Percentiles rank a stretch among this genome's conserved stretches.
Conservation (phyloP, 441 rosid genomes). For the Brassica hybrid region DNA sequence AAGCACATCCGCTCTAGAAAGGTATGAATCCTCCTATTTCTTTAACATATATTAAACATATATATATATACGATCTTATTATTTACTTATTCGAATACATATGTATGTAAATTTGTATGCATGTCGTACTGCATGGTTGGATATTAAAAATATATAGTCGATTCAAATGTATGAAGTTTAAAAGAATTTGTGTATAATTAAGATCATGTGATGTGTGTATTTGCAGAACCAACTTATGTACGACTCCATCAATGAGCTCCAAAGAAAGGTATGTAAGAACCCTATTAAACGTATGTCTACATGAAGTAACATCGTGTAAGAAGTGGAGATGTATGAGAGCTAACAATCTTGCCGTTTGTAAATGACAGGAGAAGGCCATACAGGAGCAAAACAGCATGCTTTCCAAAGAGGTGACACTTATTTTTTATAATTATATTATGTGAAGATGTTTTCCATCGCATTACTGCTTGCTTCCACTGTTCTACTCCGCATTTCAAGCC, state of each 20-base stretch:
- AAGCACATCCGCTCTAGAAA: conserved; percentile 79
- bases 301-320: conserved; percentile 1
- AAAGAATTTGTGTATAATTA: background rate
- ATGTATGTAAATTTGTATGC: background rate
- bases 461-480: conserved; percentile 35
- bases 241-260: conserved; percentile 82
- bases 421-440: conserved; percentile 5
- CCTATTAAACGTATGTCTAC: conserved; percentile 2
- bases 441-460: conserved; percentile 15
- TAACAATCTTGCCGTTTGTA: conserved; percentile 29
- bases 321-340: conserved; percentile 1
- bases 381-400: conserved; percentile 85
- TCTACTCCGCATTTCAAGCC: conserved; percentile 30
- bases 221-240: conserved; percentile 81
- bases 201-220: conserved; percentile 23
- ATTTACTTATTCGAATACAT: background rate
- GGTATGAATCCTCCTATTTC: conserved; percentile 44
- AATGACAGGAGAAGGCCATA: conserved; percentile 73
- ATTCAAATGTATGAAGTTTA: conserved; percentile 4
- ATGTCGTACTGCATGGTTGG: background rate
- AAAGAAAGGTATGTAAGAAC: conserved; percentile 60
- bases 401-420: conserved; percentile 69
- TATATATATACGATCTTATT: background rate
- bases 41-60: background rate
- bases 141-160: background rate